Base-by-base conservation (phyloP, 2,329 filamentous ascomycete genomes). In the Fusarium tjaetaba region DNA sequence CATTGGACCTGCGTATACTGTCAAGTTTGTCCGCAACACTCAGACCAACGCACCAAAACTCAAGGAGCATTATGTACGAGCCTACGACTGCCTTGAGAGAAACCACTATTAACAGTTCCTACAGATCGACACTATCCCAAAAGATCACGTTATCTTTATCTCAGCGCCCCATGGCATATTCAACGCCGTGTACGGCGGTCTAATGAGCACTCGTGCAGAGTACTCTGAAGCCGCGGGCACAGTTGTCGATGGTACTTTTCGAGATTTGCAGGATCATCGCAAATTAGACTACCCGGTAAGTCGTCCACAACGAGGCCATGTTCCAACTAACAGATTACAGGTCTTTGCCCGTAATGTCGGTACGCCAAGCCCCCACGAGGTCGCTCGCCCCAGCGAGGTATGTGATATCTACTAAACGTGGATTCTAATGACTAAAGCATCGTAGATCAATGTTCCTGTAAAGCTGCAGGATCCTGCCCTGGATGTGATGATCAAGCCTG, bases 221-320 rank as follows among this genome's bases (percentile, higher is more conserved):
- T 55, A 63, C 18, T 62, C 64, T 2, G 71, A 51, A 8, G 71
- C 71, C 0, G 28, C 36, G 0, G 72, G 72, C 11, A 69, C 70
- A 0, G 42, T 73, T 13, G 49, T 74, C 4, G 71, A 74, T 7
- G 72, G 72, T 2, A 66, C 41, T 0, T 43, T 74, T 13, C 36
- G 72, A 26, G 72, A 74, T n/a, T 43, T 73, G 7, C 72, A 74
- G 26, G 71, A 74, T 16, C 72, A 74, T 24, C 60, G 68, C 22
- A 65, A 64, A n/a, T 43, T 71, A 1, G 34, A 52, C 0, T 74
- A 60, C 3, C 72, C 68, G 4, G 72, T 71, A 56, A 14, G 66
- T 11, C 11, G 0, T 0, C 4, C 0, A 1, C 4, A 18, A 1
- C 3, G 1, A 7, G 7, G 7, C 18, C 0, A 1, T 1, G 11